Conservation (phyloP, 805 yeast genomes). For the Sugiyamaella marilandica region DNA sequence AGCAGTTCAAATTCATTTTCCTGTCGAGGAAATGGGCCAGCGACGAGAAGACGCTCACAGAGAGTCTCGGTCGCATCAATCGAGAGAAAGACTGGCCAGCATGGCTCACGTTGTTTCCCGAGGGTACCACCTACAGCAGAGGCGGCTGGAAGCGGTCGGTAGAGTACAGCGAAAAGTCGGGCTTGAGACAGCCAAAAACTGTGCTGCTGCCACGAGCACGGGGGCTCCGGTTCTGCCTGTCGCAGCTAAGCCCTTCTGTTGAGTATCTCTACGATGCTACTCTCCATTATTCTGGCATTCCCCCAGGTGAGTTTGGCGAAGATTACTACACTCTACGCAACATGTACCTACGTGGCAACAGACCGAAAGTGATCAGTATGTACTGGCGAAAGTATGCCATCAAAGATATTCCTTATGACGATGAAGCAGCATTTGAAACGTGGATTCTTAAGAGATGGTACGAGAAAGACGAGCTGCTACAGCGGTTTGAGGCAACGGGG, state of each 20-base stretch:
- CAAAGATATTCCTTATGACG: slow-evolving; percentile 59
- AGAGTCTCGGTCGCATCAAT: slow-evolving; percentile 52
- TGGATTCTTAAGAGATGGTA: slow-evolving; percentile 78
- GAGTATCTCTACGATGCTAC: slow-evolving; percentile 72
- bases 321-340: slow-evolving; percentile 60
- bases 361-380: slow-evolving; percentile 63
- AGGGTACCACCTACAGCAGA: slow-evolving; percentile 81
- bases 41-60: slow-evolving; percentile 58
- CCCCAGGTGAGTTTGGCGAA: slow-evolving; percentile 64
- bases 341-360: slow-evolving; percentile 62
- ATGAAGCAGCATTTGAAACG: slow-evolving; percentile 52
- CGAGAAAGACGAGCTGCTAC: slow-evolving; percentile 71
- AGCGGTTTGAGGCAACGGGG: slow-evolving; percentile 53
- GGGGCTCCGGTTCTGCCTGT: slow-evolving; percentile 67
- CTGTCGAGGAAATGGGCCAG: slow-evolving; percentile 80
- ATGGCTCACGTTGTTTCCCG: slow-evolving; percentile 80
- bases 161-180: slow-evolving; percentile 49
- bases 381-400: slow-evolving; percentile 57
- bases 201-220: slow-evolving; percentile 77
- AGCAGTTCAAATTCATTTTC: slow-evolving; percentile 67
- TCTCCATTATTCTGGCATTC: slow-evolving; percentile 72
- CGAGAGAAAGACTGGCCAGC: slow-evolving; percentile 48
- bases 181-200: slow-evolving; percentile 44
- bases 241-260: slow-evolving; percentile 40
- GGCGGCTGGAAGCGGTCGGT: slow-evolving; percentile 57